Evolutionary conservation across 2,329 filamentous ascomycete genomes (phyloP), one percentile per base, ranked within the genome.

Genomic region (Ophiostoma sp.): DNA sequence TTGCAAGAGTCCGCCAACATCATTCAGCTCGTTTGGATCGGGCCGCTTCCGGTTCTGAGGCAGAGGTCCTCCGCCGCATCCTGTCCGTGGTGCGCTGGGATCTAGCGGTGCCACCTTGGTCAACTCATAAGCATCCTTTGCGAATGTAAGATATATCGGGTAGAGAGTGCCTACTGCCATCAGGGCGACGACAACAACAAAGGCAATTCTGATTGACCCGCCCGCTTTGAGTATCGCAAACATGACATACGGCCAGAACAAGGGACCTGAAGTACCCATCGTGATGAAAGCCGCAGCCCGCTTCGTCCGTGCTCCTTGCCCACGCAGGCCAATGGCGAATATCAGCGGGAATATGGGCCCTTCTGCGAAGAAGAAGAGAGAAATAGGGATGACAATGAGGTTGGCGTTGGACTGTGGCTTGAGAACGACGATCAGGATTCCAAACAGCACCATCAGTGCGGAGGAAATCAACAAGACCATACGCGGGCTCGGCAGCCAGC

Each of bases 321-420:
- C 92, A 2, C 91, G 86, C 69, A 96, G 87, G 3, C 89, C 90
- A 12, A 95, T 83, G 3, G 90, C 87, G 72, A 93, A 92, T 70
- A 95, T 88, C 1, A 93, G 87, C 0, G 93, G 92, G 82, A 91
- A 96, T 73, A 92, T 86, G 66, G 92, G 91, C 0, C 89, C 90
- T 76, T 94, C 91, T 74, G 91, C 92, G 77, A 96, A 92, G 72
- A 92, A 88, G 71, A 90, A 89, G 41, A 93, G 73, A 52, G 88
- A 81, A 2, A 90, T 79, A 72, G 91, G 88, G n/a, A 86, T 81
- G 38, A 81, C 78, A 38, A 87, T 76, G 0, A 84, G 72, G 71
- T 86, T 82, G 0, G 83, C 78, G 68, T 84, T 79, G 1, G 7
- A 7, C 55, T 72, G 67, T 3, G 79, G 79, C 3, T 76, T 76